These are phyloP conservation scores for Prinsepia uniflora DNA, from an alignment of 306 rosid genomes.

Conservation along the genomic window DNA sequence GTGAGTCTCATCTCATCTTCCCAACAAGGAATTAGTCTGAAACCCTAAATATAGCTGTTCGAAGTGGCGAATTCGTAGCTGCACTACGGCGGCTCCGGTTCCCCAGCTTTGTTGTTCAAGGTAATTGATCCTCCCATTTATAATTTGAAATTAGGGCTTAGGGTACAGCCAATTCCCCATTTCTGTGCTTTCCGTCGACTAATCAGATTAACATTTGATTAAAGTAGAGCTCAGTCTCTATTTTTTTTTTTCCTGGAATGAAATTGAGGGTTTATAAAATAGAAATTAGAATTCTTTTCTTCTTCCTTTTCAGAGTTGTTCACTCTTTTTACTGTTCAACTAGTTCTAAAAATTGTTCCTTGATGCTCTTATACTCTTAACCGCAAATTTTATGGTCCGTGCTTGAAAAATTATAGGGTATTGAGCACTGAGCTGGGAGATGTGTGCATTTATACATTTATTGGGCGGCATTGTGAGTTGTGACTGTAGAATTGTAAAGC, in stretches of 20 bases:
- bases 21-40: not conserved
- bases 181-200: not conserved
- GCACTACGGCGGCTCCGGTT: not conserved
- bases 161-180: not conserved
- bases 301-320: not conserved
- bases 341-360: no score
- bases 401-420: no score
- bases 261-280: not conserved
- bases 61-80: not conserved
- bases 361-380: no score
- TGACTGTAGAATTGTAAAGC: no score
- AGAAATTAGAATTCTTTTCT: not conserved
- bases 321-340: no score
- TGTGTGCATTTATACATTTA: not conserved
- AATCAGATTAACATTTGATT: not conserved
- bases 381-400: no score
- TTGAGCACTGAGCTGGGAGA: not conserved
- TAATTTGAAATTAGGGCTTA: not conserved
- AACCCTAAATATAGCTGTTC: slow-evolving; percentile 8
- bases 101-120: not conserved
- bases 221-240: no score
- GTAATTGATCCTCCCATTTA: not conserved
- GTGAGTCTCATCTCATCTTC: not conserved
- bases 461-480: not conserved
- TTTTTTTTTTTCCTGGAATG: not conserved